Evolutionary conservation across 2,329 filamentous ascomycete species (phyloP).

Genomic region (Cercospora zeae-maydis): DNA sequence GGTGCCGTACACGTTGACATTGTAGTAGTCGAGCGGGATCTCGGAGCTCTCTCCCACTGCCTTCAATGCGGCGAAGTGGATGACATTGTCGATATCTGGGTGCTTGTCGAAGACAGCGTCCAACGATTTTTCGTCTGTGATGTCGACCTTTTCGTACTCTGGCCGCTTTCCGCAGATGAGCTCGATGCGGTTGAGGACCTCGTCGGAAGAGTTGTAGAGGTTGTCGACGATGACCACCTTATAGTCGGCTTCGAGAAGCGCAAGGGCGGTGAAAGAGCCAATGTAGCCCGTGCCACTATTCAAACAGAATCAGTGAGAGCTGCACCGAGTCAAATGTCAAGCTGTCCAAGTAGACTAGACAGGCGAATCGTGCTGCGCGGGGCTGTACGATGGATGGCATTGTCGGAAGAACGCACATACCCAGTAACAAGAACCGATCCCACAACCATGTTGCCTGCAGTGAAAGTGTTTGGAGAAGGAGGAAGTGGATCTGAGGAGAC

Average conservation of each 20-base stretch:
- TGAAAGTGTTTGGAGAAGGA: not conserved
- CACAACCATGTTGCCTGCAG: slow-evolving; percentile 23
- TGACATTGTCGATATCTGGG: slow-evolving; percentile 93
- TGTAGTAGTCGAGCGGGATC: slow-evolving; percentile 95
- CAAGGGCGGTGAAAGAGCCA: slow-evolving; percentile 90
- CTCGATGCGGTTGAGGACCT: slow-evolving; percentile 92
- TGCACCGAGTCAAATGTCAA: not conserved
- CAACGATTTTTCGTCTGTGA: slow-evolving; percentile 78
- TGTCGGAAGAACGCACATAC: slow-evolving; percentile 15
- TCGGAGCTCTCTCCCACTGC: slow-evolving; percentile 93
- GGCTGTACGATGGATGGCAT: not conserved
- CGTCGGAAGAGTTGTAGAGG: slow-evolving; percentile 92
- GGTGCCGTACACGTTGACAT: slow-evolving; percentile 91
- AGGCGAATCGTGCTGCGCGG: not conserved
- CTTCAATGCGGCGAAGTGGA: slow-evolving; percentile 98
- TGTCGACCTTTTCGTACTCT: slow-evolving; percentile 77
- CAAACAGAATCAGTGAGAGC: slow-evolving; percentile 15
- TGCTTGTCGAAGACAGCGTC: slow-evolving; percentile 85
- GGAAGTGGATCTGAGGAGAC: not conserved
- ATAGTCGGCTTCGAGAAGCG: slow-evolving; percentile 90
- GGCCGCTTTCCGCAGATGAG: slow-evolving; percentile 86
- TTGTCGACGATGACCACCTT: slow-evolving; percentile 95
- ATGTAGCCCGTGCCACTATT: slow-evolving; percentile 95
- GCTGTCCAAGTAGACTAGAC: not conserved
- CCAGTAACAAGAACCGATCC: slow-evolving; percentile 29